Conservation (phyloP, 495 filamentous ascomycete genomes). For the Cenococcum geophilum region DNA sequence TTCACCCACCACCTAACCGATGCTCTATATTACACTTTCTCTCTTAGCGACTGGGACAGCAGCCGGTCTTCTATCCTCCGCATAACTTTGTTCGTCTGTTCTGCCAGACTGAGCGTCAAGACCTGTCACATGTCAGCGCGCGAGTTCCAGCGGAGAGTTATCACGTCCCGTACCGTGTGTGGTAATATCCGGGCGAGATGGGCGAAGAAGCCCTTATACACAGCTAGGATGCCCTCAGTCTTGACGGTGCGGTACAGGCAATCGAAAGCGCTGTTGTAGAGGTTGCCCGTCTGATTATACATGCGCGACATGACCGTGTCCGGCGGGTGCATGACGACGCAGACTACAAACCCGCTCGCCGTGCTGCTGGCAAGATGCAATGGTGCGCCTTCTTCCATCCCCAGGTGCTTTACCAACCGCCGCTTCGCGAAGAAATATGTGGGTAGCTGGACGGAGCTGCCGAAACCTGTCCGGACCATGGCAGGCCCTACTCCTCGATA, state of each 20-base stretch:
- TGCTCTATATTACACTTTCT: conserved; percentile 39
- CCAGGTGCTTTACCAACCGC: conserved; percentile 68
- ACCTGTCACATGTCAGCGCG: conserved; percentile 47
- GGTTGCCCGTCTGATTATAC: conserved; percentile 97
- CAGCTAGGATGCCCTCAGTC: conserved; percentile 85
- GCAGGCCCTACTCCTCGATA: conserved; percentile 88
- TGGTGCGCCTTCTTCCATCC: conserved; percentile 84
- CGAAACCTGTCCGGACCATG: conserved; percentile 96
- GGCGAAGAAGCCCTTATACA: conserved; percentile 97
- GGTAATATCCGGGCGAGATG: conserved; percentile 91
- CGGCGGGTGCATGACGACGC: conserved; percentile 96
- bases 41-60: conserved; percentile 47
- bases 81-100: conserved; percentile 94
- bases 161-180: conserved; percentile 61
- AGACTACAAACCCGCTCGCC: conserved; percentile 91
- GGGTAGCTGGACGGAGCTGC: conserved; percentile 88
- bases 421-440: conserved; percentile 99
- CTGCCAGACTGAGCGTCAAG: conserved; percentile 83
- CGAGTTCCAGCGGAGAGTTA: not conserved
- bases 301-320: conserved; percentile 98
- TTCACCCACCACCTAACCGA: not conserved
- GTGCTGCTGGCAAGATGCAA: conserved; percentile 85
- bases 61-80: conserved; percentile 67
- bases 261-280: conserved; percentile 88
- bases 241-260: conserved; percentile 84